Conservation (phyloP, 164 flowering plant genomes). For the Magnolia changhungtana region DNA sequence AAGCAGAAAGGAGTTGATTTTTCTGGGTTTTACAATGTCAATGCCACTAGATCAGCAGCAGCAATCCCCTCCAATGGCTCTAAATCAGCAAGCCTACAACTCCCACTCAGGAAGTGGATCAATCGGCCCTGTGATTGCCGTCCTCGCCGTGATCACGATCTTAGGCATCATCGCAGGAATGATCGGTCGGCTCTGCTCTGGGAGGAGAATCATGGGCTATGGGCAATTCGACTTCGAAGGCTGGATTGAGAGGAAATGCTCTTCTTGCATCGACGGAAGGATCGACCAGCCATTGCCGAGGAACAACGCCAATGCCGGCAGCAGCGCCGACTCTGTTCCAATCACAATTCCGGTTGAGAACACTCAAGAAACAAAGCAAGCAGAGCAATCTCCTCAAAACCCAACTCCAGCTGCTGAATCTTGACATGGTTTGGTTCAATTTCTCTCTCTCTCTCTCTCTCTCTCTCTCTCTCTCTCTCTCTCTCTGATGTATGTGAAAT, state of each 20-base stretch:
- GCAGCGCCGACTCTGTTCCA: slow-evolving; percentile 14
- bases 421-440: slow-evolving; percentile 9
- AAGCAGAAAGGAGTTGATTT: background rate
- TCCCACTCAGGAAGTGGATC: slow-evolving; percentile 53
- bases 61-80: slow-evolving; percentile 26
- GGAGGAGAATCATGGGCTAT: slow-evolving; percentile 57
- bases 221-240: slow-evolving; percentile 58
- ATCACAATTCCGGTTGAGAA: slow-evolving; percentile 23
- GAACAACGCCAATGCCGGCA: slow-evolving; percentile 1
- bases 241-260: slow-evolving; percentile 70
- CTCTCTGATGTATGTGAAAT: slow-evolving; percentile 8
- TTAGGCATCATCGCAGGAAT: slow-evolving; percentile 61
- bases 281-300: slow-evolving; percentile 23
- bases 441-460: background rate
- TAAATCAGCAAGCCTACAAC: slow-evolving; percentile 30
- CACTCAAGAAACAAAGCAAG: slow-evolving; percentile 21
- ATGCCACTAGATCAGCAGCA: slow-evolving; percentile 22
- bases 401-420: slow-evolving; percentile 12
- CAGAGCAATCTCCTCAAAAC: slow-evolving; percentile 18
- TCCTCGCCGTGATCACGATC: slow-evolving; percentile 54
- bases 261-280: slow-evolving; percentile 64
- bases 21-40: slow-evolving; percentile 16
- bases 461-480: background rate
- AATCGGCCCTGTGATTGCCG: slow-evolving; percentile 73
- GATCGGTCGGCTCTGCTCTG: slow-evolving; percentile 73